Evolutionary conservation across 192 early-diverging fungal species (phyloP).

Genomic region (Backusella westeae): DNA sequence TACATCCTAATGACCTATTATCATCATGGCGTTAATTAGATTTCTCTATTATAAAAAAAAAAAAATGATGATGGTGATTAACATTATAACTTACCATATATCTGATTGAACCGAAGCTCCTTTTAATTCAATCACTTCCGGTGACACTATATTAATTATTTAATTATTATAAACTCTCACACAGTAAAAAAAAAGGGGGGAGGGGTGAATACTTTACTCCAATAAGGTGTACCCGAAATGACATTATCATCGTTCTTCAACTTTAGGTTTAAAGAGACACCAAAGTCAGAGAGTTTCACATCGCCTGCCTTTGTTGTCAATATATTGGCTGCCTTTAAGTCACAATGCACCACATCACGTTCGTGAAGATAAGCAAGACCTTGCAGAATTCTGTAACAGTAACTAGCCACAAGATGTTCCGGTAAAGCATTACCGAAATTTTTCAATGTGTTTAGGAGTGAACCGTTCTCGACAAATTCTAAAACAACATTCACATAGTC

Average conservation of each 20-base stretch:
- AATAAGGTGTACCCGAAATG: slow-evolving; percentile 82
- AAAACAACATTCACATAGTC: slow-evolving; percentile 80
- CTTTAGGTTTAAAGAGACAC: slow-evolving; percentile 88
- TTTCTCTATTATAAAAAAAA: not conserved
- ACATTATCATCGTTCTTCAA: slow-evolving; percentile 55
- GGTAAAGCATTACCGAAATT: slow-evolving; percentile 84
- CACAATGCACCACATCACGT: slow-evolving; percentile 87
- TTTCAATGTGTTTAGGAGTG: slow-evolving; percentile 79
- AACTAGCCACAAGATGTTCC: slow-evolving; percentile 82
- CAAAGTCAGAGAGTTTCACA: slow-evolving; percentile 96
- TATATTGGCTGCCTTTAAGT: slow-evolving; percentile 96
- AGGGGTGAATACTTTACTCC: slow-evolving; percentile 50
- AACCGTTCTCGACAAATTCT: slow-evolving; percentile 95
- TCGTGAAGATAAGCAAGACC: slow-evolving; percentile 89
- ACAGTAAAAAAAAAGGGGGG: no score
- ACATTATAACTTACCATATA: slow-evolving; percentile 67
- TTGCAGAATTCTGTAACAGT: slow-evolving; percentile 85
- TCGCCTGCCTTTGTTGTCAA: slow-evolving; percentile 91
- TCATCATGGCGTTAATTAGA: not conserved
- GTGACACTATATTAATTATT: slow-evolving; percentile 57
- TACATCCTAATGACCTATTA: slow-evolving; percentile 84
- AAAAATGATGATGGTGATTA: not conserved
- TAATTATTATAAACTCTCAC: not conserved
- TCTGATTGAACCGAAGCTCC: slow-evolving; percentile 88
- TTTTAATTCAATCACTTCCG: slow-evolving; percentile 90